Evolutionary conservation across 768 basidiomycete genomes (phyloP).

Genomic region (Serpula lacrymans): DNA sequence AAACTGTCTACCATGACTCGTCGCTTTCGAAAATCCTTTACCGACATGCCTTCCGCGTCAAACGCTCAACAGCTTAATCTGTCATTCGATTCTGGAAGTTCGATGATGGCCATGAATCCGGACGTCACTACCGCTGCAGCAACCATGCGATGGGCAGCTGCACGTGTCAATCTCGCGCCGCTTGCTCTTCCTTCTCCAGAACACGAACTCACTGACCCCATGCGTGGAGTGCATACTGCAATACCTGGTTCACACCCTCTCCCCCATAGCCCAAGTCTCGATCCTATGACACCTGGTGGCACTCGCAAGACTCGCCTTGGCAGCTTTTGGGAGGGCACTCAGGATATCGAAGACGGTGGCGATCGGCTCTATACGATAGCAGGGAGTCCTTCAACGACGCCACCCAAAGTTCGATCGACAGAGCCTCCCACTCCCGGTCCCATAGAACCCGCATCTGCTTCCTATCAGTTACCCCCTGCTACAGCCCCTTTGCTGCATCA

Average conservation of each 20-base stretch:
- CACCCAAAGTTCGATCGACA: conserved; percentile 9
- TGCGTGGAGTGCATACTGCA: conserved; percentile 68
- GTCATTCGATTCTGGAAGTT: conserved; percentile 26
- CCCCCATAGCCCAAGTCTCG: conserved; percentile 30
- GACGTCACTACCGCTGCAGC: conserved; percentile 71
- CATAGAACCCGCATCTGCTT: too few relatives aligned
- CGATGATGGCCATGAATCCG: conserved; percentile 32
- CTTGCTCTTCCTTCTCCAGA: conserved; percentile 88
- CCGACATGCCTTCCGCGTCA: conserved; percentile 35
- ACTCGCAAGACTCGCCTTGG: conserved; percentile 55
- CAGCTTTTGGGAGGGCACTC: conserved; percentile 78
- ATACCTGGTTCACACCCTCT: conserved; percentile 58
- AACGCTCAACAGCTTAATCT: conserved; percentile 21
- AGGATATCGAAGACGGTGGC: conserved; percentile 49
- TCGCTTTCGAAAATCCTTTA: conserved; percentile 45
- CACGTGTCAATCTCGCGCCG: conserved; percentile 79
- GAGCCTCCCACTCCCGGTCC: too few relatives aligned
- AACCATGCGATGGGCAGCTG: conserved; percentile 82
- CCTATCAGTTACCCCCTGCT: too few relatives aligned
- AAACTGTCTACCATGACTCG: conserved; percentile 24
- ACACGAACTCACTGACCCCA: conserved; percentile 86
- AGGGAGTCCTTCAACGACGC: conserved; percentile 20
- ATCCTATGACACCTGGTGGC: conserved; percentile 43
- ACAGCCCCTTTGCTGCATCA: conserved; percentile 18
- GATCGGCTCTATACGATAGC: conserved; percentile 21